phyloP scores from a whole-genome alignment of 2,329 filamentous ascomycete genomes.

The Neofusicoccum umdonicola region DNA sequence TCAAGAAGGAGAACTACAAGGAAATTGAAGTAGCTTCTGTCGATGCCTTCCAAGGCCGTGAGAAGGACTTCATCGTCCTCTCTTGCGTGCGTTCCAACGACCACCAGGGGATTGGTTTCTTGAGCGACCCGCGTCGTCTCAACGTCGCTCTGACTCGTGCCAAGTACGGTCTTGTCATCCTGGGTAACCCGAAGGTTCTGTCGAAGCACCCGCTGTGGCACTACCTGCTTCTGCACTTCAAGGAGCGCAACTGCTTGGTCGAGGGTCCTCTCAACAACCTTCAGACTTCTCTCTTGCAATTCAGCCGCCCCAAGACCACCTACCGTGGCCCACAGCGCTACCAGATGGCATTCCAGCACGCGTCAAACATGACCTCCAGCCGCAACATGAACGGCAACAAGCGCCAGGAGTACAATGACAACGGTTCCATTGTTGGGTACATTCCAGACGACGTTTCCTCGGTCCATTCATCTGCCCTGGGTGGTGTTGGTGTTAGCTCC shows the following conservation, averaged over 20 bases:
- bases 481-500: constrained; percentile 75
- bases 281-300: constrained; percentile 93
- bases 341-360: constrained; percentile 73
- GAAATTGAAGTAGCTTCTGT: constrained; percentile 98
- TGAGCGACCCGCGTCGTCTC: constrained; percentile 94
- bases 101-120: constrained; percentile 97
- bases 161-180: constrained; percentile 93
- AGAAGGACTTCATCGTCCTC: constrained; percentile 98
- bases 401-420: constrained; percentile 63
- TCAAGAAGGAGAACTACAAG: constrained; percentile 98
- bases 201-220: constrained; percentile 99
- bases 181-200: constrained; percentile 95
- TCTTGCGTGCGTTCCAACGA: constrained; percentile 98
- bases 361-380: constrained; percentile 57
- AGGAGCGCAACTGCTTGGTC: constrained; percentile 92
- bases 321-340: constrained; percentile 87
- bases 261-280: constrained; percentile 93
- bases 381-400: constrained; percentile 47
- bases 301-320: constrained; percentile 86
- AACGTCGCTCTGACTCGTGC: constrained; percentile 96
- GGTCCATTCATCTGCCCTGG: constrained; percentile 86
- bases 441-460: constrained; percentile 97
- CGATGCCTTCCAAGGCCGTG: constrained; percentile 96
- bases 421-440: constrained; percentile 87
- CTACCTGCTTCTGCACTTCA: constrained; percentile 91